Evolutionary conservation across 345 rosid genomes (phyloP).

Genomic region (Ceriops decandra): DNA sequence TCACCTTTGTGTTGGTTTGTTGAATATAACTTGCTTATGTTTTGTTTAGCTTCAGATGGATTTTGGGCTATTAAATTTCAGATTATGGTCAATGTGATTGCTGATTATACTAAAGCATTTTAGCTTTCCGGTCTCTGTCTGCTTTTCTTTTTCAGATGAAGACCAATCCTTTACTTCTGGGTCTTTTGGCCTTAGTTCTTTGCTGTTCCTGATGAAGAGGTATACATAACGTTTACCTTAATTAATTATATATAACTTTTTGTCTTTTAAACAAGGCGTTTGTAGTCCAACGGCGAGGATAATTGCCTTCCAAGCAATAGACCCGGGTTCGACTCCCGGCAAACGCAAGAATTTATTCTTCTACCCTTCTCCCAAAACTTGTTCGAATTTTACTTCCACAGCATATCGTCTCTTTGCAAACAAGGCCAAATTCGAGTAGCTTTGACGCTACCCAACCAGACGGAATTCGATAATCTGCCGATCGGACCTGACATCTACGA

Average conservation of each 20-base stretch:
- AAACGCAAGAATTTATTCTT: not conserved
- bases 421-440: constrained; percentile 59
- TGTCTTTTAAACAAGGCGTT: constrained; percentile 18
- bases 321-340: constrained; percentile 93
- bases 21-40: too few relatives aligned
- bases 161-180: not conserved
- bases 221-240: not conserved
- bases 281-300: constrained; percentile 95
- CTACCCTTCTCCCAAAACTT: not conserved
- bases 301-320: constrained; percentile 87
- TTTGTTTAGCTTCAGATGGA: too few relatives aligned
- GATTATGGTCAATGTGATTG: too few relatives aligned
- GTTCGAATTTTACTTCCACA: constrained; percentile 41
- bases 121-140: not conserved
- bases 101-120: too few relatives aligned
- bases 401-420: constrained; percentile 47
- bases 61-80: too few relatives aligned
- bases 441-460: constrained; percentile 44
- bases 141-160: not conserved
- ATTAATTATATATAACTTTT: too few relatives aligned
- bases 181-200: not conserved
- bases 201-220: not conserved
- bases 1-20: too few relatives aligned
- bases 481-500: constrained; percentile 64
- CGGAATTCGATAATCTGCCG: constrained; percentile 37